A percentile compares a stretch with the other conserved stretches of the same genome.
Conservation (phyloP, 805 yeast species). For the Ogataea methanolica region DNA sequence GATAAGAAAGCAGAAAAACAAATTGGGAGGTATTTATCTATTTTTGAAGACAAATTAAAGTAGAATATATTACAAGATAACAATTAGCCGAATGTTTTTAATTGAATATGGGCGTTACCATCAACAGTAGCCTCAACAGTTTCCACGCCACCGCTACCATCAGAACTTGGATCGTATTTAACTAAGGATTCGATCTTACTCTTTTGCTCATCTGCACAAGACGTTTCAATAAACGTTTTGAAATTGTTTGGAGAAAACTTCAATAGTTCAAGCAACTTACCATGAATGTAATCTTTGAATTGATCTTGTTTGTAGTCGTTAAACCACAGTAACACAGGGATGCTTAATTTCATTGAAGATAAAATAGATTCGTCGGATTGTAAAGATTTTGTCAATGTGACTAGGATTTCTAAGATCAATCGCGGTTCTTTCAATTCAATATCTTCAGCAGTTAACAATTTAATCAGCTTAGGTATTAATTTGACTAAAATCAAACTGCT, state of each 20-base stretch:
- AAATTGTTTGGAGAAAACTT: slow-evolving; percentile 41
- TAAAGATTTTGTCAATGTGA: slow-evolving; percentile 38
- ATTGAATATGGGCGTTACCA: slow-evolving; percentile 39
- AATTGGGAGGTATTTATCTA: no score
- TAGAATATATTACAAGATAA: neutral
- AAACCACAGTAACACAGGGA: slow-evolving; percentile 31
- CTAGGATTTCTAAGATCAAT: slow-evolving; percentile 44
- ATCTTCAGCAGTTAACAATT: slow-evolving; percentile 13
- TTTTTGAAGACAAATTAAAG: no score
- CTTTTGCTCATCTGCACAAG: slow-evolving; percentile 38
- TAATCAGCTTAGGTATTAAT: slow-evolving; percentile 42
- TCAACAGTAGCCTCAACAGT: slow-evolving; percentile 10
- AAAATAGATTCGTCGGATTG: slow-evolving; percentile 27
- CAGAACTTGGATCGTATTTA: slow-evolving; percentile 24
- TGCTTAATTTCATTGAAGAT: slow-evolving; percentile 27
- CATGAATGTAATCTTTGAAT: slow-evolving; percentile 37
- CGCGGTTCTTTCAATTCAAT: slow-evolving; percentile 30
- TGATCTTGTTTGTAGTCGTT: slow-evolving; percentile 11
- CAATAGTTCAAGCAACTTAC: slow-evolving; percentile 44
- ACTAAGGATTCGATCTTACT: slow-evolving; percentile 39
- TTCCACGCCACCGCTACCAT: slow-evolving; percentile 6
- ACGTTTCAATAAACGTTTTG: slow-evolving; percentile 39
- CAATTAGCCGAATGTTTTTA: slow-evolving; percentile 42
- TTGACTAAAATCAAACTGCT: slow-evolving; percentile 37
- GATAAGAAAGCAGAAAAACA: no score